phyloP scores from a whole-genome alignment of 2,329 filamentous ascomycete genomes.

The Fusarium sp. region DNA sequence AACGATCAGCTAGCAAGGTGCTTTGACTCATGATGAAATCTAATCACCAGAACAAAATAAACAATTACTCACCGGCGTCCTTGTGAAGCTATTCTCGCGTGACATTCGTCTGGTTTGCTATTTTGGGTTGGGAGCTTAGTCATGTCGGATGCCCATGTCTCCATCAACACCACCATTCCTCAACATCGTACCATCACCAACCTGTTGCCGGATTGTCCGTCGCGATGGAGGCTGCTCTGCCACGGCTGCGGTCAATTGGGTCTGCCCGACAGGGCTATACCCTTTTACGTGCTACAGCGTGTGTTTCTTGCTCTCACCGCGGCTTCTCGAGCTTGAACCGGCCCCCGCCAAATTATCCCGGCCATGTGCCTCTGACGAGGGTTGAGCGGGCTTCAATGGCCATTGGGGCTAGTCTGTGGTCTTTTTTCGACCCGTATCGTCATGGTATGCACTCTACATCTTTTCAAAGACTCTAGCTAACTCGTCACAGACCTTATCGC shows the following conservation, averaged over 20 bases:
- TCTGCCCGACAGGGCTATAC: constrained; percentile 18
- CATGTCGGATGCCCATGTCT: neutral
- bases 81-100: neutral
- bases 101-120: neutral
- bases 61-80: neutral
- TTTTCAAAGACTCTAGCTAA: neutral
- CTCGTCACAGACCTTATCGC: constrained; percentile 83
- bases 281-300: constrained; percentile 34
- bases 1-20: neutral
- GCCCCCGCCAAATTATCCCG: constrained; percentile 87
- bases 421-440: constrained; percentile 80
- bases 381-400: constrained; percentile 81
- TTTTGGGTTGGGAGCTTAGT: neutral
- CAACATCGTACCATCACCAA: constrained; percentile 30
- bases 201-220: neutral
- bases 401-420: constrained; percentile 71
- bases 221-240: constrained; percentile 43
- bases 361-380: constrained; percentile 88
- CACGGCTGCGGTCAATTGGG: constrained; percentile 34
- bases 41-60: neutral
- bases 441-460: constrained; percentile 65
- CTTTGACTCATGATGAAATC: neutral
- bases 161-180: constrained; percentile 4
- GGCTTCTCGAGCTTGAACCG: constrained; percentile 86
- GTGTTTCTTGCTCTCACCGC: constrained; percentile 34